phyloP scores from a whole-genome alignment of 2,329 filamentous ascomycete species.

The Neonectria sp. region DNA sequence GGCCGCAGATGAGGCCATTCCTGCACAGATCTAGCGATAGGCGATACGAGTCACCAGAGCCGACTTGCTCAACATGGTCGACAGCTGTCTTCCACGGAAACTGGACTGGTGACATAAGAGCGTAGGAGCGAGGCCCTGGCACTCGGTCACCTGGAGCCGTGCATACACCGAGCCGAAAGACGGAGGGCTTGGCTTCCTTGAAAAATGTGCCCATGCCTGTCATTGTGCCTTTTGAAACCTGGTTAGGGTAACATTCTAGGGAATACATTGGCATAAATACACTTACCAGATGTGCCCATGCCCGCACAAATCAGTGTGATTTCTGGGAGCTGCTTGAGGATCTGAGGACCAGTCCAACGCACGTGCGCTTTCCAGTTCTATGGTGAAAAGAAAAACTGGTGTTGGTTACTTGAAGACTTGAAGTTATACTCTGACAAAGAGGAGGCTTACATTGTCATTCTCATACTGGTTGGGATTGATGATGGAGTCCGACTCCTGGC shows the following conservation, averaged over 20 bases:
- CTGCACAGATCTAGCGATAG: constrained; percentile 69
- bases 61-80: constrained; percentile 70
- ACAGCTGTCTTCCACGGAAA: constrained; percentile 73
- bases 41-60: constrained; percentile 67
- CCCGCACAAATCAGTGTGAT: constrained; percentile 70
- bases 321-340: constrained; percentile 68
- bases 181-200: constrained; percentile 64
- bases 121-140: constrained; percentile 70
- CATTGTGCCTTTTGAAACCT: constrained; percentile 54
- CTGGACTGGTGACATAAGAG: constrained; percentile 63
- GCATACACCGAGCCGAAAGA: constrained; percentile 64
- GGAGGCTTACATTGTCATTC: constrained; percentile 58
- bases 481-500: constrained; percentile 57
- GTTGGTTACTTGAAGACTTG: too few relatives aligned
- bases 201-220: constrained; percentile 67
- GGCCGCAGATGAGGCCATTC: constrained; percentile 72
- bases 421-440: background rate
- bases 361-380: constrained; percentile 70
- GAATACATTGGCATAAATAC: constrained; percentile 50
- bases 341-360: constrained; percentile 73
- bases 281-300: constrained; percentile 69
- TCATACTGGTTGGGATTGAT: constrained; percentile 72
- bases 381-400: too few relatives aligned
- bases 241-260: constrained; percentile 10
- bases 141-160: constrained; percentile 70